A percentile compares a stretch with the other conserved stretches of the same genome.
Conservation (phyloP, 768 basidiomycete genomes). For the Polyporus arcularius region DNA sequence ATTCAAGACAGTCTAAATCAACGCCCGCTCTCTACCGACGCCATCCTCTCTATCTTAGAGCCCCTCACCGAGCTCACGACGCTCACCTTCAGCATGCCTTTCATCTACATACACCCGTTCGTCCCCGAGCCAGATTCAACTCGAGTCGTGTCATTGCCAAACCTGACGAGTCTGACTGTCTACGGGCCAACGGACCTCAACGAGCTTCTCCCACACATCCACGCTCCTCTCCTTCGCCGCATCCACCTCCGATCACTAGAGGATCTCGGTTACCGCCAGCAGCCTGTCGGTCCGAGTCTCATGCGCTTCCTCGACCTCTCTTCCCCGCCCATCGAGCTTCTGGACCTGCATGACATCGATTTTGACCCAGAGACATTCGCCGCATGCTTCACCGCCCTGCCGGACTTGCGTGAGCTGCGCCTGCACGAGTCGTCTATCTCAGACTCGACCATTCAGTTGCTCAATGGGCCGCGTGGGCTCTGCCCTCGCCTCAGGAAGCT, state of each 20-base stretch:
- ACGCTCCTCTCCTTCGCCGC: slow-evolving; percentile 37
- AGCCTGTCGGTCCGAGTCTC: slow-evolving; percentile 32
- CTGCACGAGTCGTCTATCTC: slow-evolving; percentile 62
- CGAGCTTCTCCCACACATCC: slow-evolving; percentile 30
- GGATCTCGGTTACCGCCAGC: slow-evolving; percentile 35
- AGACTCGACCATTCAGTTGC: slow-evolving; percentile 41
- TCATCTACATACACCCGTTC: slow-evolving; percentile 28
- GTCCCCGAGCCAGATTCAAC: slow-evolving; percentile 15
- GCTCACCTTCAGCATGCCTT: slow-evolving; percentile 43
- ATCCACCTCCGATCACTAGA: slow-evolving; percentile 45
- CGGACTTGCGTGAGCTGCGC: slow-evolving; percentile 47
- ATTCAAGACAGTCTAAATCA: slow-evolving; percentile 16
- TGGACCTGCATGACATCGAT: slow-evolving; percentile 54
- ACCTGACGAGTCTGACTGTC: slow-evolving; percentile 33
- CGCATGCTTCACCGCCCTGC: slow-evolving; percentile 37
- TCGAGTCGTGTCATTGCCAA: slow-evolving; percentile 24
- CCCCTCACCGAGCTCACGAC: slow-evolving; percentile 41
- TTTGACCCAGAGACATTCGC: slow-evolving; percentile 41
- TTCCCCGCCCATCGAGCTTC: slow-evolving; percentile 37
- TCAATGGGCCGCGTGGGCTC: slow-evolving; percentile 38
- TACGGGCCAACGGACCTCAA: slow-evolving; percentile 34
- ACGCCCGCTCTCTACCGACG: slow-evolving; percentile 24
- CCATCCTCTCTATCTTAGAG: slow-evolving; percentile 34
- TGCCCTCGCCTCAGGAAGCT: slow-evolving; percentile 51
- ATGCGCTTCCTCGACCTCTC: slow-evolving; percentile 34